Evolutionary conservation across 306 rosid species (phyloP).

Genomic region (Prinsepia uniflora): DNA sequence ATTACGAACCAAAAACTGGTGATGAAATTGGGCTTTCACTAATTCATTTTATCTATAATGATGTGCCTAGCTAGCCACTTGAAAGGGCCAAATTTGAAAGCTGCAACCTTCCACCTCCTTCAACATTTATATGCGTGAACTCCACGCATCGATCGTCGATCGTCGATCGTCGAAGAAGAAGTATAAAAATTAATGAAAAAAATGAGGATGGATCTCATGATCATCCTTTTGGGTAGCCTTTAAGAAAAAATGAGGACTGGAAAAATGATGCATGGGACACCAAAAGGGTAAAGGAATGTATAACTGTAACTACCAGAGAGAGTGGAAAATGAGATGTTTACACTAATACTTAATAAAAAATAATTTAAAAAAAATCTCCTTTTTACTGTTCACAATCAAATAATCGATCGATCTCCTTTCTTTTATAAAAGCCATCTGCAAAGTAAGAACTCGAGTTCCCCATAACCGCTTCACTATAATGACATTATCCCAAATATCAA

Average conservation of each 20-base stretch:
- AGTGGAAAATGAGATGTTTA: constrained; percentile 22
- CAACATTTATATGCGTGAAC: neutral
- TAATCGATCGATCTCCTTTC: neutral
- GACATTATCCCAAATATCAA: neutral
- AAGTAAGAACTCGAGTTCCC: constrained; percentile 9
- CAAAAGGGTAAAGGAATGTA: constrained; percentile 19
- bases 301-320: constrained; percentile 32
- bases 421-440: constrained; percentile 8
- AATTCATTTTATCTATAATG: neutral
- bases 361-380: neutral
- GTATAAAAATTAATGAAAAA: neutral
- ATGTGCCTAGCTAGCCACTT: neutral
- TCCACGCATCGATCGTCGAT: neutral
- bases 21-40: constrained; percentile 8
- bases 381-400: constrained; percentile 8
- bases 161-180: neutral
- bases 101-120: neutral
- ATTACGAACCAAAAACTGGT: neutral
- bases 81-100: neutral
- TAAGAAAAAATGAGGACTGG: constrained; percentile 18
- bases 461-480: constrained; percentile 8
- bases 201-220: constrained; percentile 25
- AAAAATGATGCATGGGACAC: constrained; percentile 24
- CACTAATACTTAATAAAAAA: neutral
- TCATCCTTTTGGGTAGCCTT: constrained; percentile 30